Conservation (phyloP, 2,329 filamentous ascomycete species). For the Didymosphaeria variabile region DNA sequence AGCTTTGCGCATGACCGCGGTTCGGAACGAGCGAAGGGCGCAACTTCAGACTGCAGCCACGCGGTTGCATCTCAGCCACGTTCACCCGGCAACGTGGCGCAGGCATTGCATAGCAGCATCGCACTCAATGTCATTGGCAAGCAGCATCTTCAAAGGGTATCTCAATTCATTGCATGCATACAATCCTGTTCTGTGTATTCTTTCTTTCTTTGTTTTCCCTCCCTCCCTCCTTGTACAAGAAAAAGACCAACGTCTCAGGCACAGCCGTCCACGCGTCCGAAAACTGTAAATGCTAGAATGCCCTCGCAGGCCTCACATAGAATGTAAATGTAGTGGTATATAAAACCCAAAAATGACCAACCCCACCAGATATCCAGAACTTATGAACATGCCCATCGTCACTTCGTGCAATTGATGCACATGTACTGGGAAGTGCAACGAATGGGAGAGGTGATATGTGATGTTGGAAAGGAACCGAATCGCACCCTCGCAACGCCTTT, state of each 20-base stretch:
- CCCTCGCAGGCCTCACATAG: background rate
- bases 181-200: background rate
- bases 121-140: background rate
- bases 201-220: background rate
- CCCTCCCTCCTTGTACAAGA: background rate
- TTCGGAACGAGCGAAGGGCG: background rate
- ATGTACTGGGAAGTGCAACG: background rate
- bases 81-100: background rate
- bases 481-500: background rate
- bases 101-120: background rate
- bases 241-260: slow-evolving; percentile 20
- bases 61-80: background rate
- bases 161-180: slow-evolving; percentile 1
- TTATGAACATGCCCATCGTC: slow-evolving; percentile 7
- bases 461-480: slow-evolving; percentile 1
- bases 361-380: background rate
- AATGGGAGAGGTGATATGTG: slow-evolving; percentile 2
- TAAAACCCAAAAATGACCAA: background rate
- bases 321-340: slow-evolving; percentile 1
- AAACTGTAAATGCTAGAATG: background rate
- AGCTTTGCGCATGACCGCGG: too few relatives aligned
- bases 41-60: background rate
- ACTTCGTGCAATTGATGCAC: background rate
- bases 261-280: slow-evolving; percentile 23
- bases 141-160: background rate